phyloP scores from a whole-genome alignment of 2,329 filamentous ascomycete genomes.

The Rugonectria rugulosa region DNA sequence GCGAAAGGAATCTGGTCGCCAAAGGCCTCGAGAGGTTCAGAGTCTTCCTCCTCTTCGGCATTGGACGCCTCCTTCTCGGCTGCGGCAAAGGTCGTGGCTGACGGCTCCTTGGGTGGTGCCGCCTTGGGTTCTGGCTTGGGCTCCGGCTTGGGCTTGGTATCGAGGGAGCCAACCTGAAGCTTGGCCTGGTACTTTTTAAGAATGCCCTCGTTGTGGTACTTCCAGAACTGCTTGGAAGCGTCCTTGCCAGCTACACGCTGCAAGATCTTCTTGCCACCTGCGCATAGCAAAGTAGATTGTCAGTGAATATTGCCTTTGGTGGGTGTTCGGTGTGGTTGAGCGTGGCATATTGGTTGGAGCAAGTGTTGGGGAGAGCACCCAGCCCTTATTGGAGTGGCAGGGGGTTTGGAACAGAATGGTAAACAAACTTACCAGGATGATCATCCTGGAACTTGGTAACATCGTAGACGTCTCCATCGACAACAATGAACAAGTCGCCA shows the following conservation, averaged over 20 bases:
- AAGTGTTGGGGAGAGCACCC: too few relatives aligned
- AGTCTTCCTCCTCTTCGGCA: slow-evolving; percentile 50
- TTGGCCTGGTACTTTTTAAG: slow-evolving; percentile 84
- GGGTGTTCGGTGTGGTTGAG: too few relatives aligned
- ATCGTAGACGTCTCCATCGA: slow-evolving; percentile 97
- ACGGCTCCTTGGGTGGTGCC: slow-evolving; percentile 44
- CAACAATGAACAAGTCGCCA: slow-evolving; percentile 85
- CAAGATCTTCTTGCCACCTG: slow-evolving; percentile 71
- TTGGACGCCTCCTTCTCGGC: slow-evolving; percentile 54
- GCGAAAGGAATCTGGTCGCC: slow-evolving; percentile 89
- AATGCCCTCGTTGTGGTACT: slow-evolving; percentile 84
- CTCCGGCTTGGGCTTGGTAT: slow-evolving; percentile 78
- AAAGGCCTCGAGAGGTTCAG: slow-evolving; percentile 82
- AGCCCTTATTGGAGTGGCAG: too few relatives aligned
- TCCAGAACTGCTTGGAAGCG: slow-evolving; percentile 73
- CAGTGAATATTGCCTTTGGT: slow-evolving; percentile 22
- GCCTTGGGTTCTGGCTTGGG: slow-evolving; percentile 51
- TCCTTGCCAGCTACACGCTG: slow-evolving; percentile 71
- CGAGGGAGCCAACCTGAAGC: slow-evolving; percentile 85
- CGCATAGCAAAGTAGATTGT: slow-evolving; percentile 5
- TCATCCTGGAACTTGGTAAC: slow-evolving; percentile 88
- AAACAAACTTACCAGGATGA: slow-evolving; percentile 71
- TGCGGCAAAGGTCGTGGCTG: slow-evolving; percentile 45
- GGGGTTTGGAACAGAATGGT: neutral
- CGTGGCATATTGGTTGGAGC: too few relatives aligned